Evolutionary conservation across 768 basidiomycete species (phyloP).

Genomic region (Mycena leptocephala): DNA sequence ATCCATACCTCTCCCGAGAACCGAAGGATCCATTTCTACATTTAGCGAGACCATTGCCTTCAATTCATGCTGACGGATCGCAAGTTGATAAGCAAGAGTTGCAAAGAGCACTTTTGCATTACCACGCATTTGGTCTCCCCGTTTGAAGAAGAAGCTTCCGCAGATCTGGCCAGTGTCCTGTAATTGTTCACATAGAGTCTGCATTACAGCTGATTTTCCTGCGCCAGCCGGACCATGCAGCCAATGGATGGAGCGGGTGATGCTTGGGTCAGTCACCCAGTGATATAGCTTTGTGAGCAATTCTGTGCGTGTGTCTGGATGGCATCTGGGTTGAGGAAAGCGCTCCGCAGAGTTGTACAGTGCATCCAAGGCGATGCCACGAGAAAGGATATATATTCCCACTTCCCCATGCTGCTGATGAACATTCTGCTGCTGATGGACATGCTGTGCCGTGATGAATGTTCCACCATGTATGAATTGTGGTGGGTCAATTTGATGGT

Average conservation of each 20-base stretch:
- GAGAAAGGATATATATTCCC: neutral
- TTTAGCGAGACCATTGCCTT: neutral
- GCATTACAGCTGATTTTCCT: neutral
- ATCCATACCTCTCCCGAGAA: neutral
- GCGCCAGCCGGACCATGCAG: neutral
- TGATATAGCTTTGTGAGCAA: neutral
- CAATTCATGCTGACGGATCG: neutral
- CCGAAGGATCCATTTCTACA: neutral
- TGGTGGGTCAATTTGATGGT: no score
- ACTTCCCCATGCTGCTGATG: no score
- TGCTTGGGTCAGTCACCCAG: neutral
- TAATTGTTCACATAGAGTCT: neutral
- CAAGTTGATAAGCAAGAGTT: neutral
- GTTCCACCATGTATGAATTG: no score
- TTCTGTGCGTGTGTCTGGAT: neutral
- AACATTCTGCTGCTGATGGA: no score
- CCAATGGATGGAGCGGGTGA: neutral
- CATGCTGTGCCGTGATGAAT: no score
- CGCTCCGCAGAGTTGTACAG: neutral
- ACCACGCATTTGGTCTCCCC: neutral
- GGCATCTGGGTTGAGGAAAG: neutral
- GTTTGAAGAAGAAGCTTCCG: neutral
- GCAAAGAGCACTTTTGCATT: neutral
- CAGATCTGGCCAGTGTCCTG: neutral
- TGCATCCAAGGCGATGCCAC: neutral